Percentiles rank a stretch among this genome's conserved stretches.
phyloP scores from a whole-genome alignment of 164 flowering plant genomes.

The Kingdonia uniflora region DNA sequence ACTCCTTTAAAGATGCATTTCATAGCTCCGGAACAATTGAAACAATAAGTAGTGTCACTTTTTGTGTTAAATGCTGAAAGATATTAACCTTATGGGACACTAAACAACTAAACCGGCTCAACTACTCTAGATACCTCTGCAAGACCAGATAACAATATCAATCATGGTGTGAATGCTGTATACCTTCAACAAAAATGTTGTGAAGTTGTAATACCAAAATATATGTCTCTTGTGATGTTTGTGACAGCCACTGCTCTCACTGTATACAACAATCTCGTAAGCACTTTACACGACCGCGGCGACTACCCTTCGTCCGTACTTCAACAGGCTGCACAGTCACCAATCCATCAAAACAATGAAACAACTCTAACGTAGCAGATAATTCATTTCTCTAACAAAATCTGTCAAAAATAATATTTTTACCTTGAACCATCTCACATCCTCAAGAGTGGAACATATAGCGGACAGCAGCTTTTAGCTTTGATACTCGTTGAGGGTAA shows the following conservation, averaged over 20 bases:
- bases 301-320: constrained; percentile 82
- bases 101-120: too few species aligned
- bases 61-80: too few species aligned
- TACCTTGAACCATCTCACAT: constrained; percentile 97
- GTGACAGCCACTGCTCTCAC: too few species aligned
- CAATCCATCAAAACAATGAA: constrained; percentile 2
- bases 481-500: constrained; percentile 87
- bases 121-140: too few species aligned
- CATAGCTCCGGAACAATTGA: constrained; percentile 58
- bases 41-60: not conserved
- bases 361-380: too few species aligned
- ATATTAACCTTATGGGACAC: too few species aligned
- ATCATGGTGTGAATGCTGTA: too few species aligned
- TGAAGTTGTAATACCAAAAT: too few species aligned
- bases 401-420: not conserved
- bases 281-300: constrained; percentile 87
- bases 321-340: constrained; percentile 66
- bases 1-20: constrained; percentile 80
- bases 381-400: too few species aligned
- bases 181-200: too few species aligned
- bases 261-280: constrained; percentile 68
- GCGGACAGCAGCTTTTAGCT: constrained; percentile 64
- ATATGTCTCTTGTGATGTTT: too few species aligned
- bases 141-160: too few species aligned
- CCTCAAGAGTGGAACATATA: constrained; percentile 95